Evolutionary conservation across 2,329 filamentous ascomycete species (phyloP).

Genomic region (Diaporthe eres): DNA sequence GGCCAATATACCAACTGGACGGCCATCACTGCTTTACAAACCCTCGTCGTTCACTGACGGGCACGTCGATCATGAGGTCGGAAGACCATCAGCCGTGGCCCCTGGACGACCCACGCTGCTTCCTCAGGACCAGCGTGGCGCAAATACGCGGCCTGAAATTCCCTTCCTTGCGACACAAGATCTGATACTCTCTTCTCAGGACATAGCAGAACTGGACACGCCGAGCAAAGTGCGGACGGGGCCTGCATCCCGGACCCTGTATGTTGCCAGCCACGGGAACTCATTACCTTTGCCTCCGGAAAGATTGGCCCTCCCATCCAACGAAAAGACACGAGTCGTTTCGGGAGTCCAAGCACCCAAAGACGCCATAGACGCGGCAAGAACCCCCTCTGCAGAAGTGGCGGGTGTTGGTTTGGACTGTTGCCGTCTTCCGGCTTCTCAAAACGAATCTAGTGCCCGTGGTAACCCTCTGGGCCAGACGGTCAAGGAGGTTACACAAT

Average conservation of each 20-base stretch:
- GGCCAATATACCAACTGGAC: background rate
- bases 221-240: slow-evolving; percentile 32
- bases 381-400: background rate
- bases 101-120: slow-evolving; percentile 20
- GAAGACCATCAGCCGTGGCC: slow-evolving; percentile 12
- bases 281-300: background rate
- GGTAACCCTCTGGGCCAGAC: background rate
- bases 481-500: too few relatives aligned
- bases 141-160: slow-evolving; percentile 41
- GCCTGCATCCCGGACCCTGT: background rate
- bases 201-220: slow-evolving; percentile 59
- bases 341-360: background rate
- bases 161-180: slow-evolving; percentile 62
- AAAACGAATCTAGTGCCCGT: background rate
- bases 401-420: background rate
- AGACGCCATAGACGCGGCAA: background rate
- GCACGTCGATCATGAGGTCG: background rate
- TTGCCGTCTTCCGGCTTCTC: background rate
- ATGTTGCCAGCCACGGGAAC: background rate
- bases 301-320: background rate
- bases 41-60: background rate
- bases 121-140: background rate
- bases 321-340: background rate
- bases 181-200: slow-evolving; percentile 61
- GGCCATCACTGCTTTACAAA: background rate